phyloP scores from a whole-genome alignment of 305 asterid genomes.

The Fraxinus sp. region DNA sequence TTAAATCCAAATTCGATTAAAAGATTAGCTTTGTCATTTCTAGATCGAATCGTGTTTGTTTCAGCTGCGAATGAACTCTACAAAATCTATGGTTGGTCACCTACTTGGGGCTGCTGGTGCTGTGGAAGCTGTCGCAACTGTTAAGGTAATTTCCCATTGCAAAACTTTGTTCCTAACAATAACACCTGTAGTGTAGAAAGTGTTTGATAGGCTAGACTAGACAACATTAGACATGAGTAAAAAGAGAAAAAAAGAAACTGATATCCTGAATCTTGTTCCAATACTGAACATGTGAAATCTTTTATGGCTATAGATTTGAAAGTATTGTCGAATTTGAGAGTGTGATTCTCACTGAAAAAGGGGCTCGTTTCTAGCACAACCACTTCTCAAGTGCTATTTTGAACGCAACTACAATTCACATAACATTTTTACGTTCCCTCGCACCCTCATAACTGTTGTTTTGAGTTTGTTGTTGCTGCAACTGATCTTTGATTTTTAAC shows the following conservation, averaged over 20 bases:
- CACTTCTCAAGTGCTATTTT: neutral
- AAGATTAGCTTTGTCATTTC: neutral
- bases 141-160: conserved; percentile 32
- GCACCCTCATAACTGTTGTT: neutral
- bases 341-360: neutral
- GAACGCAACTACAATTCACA: neutral
- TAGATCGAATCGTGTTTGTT: neutral
- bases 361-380: neutral
- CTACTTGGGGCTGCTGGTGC: conserved; percentile 52
- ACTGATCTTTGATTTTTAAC: neutral
- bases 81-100: conserved; percentile 52
- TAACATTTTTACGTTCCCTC: neutral
- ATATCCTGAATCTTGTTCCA: no score
- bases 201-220: neutral
- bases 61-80: conserved; percentile 45
- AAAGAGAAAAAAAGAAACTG: no score
- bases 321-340: neutral
- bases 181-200: neutral
- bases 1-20: neutral
- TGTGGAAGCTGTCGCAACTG: conserved; percentile 48
- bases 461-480: neutral
- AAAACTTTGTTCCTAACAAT: neutral
- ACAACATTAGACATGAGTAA: neutral
- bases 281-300: neutral
- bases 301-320: neutral